Percentiles rank a stretch among this genome's conserved stretches.
Evolutionary conservation across 2,329 filamentous ascomycete species (phyloP).

Genomic region (Fusarium chuoi): DNA sequence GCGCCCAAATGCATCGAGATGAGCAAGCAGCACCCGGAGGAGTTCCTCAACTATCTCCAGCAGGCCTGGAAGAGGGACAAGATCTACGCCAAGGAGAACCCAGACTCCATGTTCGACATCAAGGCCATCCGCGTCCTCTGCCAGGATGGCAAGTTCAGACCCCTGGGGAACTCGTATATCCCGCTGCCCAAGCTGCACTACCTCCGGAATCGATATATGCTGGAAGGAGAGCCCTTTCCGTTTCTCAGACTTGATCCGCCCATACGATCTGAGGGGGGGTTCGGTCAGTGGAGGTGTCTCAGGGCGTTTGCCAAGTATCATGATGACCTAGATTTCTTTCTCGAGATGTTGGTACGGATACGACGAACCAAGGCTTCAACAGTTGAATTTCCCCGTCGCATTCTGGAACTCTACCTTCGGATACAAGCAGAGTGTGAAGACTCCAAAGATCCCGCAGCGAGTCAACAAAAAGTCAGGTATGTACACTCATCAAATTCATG

Average conservation of each 20-base stretch:
- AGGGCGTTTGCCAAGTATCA: slow-evolving; percentile 28
- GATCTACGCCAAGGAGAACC: slow-evolving; percentile 36
- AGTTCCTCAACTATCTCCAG: slow-evolving; percentile 37
- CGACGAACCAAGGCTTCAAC: slow-evolving; percentile 23
- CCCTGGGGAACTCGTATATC: slow-evolving; percentile 35
- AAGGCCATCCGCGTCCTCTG: slow-evolving; percentile 33
- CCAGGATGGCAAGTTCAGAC: slow-evolving; percentile 31
- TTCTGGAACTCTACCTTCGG: slow-evolving; percentile 39
- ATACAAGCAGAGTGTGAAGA: slow-evolving; percentile 38
- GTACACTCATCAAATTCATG: slow-evolving; percentile 1
- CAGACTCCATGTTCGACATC: slow-evolving; percentile 34
- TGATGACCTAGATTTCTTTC: slow-evolving; percentile 37
- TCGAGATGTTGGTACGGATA: slow-evolving; percentile 37
- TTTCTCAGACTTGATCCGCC: slow-evolving; percentile 36
- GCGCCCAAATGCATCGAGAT: slow-evolving; percentile 36
- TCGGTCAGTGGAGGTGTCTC: slow-evolving; percentile 36
- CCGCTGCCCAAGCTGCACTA: slow-evolving; percentile 40
- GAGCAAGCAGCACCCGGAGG: slow-evolving; percentile 34
- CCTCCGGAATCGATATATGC: slow-evolving; percentile 40
- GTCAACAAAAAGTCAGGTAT: slow-evolving; percentile 35
- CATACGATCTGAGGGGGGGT: slow-evolving; percentile 28
- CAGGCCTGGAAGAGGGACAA: slow-evolving; percentile 38
- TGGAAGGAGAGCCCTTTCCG: slow-evolving; percentile 37
- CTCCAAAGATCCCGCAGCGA: slow-evolving; percentile 16
- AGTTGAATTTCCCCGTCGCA: slow-evolving; percentile 37